Evolutionary conservation across 495 filamentous ascomycete genomes (phyloP), one percentile per base, ranked within the genome.

Genomic region (Aspergillus wentii): DNA sequence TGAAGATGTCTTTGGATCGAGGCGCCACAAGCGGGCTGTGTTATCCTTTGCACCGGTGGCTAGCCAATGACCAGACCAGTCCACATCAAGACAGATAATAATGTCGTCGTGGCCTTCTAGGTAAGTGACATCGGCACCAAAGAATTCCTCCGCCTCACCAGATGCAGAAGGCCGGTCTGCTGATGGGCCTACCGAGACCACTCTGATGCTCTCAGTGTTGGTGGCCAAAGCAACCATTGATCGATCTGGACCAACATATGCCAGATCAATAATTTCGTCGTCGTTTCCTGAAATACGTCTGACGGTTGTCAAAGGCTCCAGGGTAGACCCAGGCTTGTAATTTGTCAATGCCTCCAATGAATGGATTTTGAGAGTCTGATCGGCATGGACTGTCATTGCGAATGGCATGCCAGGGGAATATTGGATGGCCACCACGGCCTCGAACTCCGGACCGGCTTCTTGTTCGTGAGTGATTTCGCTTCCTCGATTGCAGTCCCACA

Each of bases 1-100:
- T 1, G 83, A 83, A 26, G 77, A 74, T 18, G 74, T 80, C 3
- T 72, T 73, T 8, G 84, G 81, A 61, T 98, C 92, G 30, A 97
- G 70, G 20, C 82, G 72, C 94, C 92, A 99, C 16, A 99, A 66
- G 36, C 86, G 82, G 14, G 90, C 91, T 2, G 86, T 86, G 51
- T 97, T 97, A 58, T 99, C 92, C 67, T 97, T 99, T 5, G 89
- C 85, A 27, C 90, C 92, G 19, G 89, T 95, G 19, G 85, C 94
- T 34, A 99, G 76, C 92, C 92, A 99, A 56, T 88, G 79, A 7
- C 94, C 92, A 4, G 92, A 95, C 86, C 87, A 94, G 61, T 97
- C 92, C 14, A 85, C 80, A 62, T 94, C 89, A 20, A 99, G 66
- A 39, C 87, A 92, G 62, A 99, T 94, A 37, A 97, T 84, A 28